Conservation (phyloP, 495 filamentous ascomycete species). For the Cercophora newfieldiana region DNA sequence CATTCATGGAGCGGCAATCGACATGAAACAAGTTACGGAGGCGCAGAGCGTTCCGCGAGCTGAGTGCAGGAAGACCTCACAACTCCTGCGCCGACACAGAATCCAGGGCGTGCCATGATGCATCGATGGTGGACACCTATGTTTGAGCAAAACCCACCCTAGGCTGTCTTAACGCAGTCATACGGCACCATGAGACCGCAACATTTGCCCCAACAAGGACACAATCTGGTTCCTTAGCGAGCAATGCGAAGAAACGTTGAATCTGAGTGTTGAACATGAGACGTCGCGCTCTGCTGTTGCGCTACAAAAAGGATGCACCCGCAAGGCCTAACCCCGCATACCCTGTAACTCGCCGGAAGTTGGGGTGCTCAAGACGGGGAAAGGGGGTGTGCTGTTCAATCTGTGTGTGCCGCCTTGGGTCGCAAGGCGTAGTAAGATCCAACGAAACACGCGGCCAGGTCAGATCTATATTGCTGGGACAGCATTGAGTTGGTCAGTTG, state of each 20-base stretch:
- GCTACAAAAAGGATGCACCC: not conserved
- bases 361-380: not conserved
- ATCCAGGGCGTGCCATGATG: not conserved
- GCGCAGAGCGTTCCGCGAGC: constrained; percentile 1
- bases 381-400: not conserved
- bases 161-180: not conserved
- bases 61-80: not conserved
- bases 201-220: not conserved
- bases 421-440: constrained; percentile 1
- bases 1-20: constrained; percentile 19
- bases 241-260: not conserved
- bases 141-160: not conserved
- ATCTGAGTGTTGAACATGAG: constrained; percentile 4
- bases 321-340: constrained; percentile 2
- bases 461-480: constrained; percentile 15
- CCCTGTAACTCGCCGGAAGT: not conserved
- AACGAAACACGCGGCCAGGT: not conserved
- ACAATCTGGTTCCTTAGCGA: not conserved
- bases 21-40: constrained; percentile 26
- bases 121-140: not conserved
- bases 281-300: not conserved
- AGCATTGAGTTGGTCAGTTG: constrained; percentile 3
- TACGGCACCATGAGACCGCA: not conserved
- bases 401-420: not conserved
- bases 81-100: not conserved